Base-by-base conservation (phyloP, 192 early-diverging fungal species). In the Coemansia sp. region DNA sequence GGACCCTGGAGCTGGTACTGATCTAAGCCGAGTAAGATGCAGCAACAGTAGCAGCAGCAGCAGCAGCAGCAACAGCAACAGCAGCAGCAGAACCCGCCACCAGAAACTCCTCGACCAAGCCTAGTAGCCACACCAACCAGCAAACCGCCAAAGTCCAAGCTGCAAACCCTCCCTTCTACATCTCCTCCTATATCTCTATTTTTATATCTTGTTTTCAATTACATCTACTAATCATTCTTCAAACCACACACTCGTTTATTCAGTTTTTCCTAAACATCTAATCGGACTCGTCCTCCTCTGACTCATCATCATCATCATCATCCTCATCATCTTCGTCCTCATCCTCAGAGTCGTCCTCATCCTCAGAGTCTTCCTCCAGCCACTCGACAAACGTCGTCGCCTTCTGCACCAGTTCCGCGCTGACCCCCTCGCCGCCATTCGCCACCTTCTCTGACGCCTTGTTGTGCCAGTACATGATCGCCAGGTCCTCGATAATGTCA, bases 401-500 rank as follows among this genome's bases (percentile, higher is more conserved):
- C 47, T 79, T 70, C 50, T 86, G 85, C 22, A 79, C 49, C 10
- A 79, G 59, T 64, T 70, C 56, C 58, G 64, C 34, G 54, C 80
- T 55, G 14, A 80, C 81, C 0, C 64, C 81, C 0, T 64, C 52
- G 12, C 62, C 67, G 13, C 61, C 62, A 9, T 22, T 47, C 4
- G 18, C 45, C 18, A 69, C 59, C 45, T 72, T 73, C 51, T 77
- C 79, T 12, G 72, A 64, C 19, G 66, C 64, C 39, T 82, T 73
- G 42, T 81, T 70, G 61, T 85, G 85, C 95, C 95, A 98, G 19
- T 62, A 66, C 18, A 92, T 45, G 46, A 97, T 81, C 4, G 83
- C 80, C 30, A 93, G 87, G 55, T 95, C 93, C 60, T 91, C 90
- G 19, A 92, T 50, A 39, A 98, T 72, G 67, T 95, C 92, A 18